phyloP scores from a whole-genome alignment of 1,284 basidiomycete genomes.

The Fistulinella staudtii region DNA sequence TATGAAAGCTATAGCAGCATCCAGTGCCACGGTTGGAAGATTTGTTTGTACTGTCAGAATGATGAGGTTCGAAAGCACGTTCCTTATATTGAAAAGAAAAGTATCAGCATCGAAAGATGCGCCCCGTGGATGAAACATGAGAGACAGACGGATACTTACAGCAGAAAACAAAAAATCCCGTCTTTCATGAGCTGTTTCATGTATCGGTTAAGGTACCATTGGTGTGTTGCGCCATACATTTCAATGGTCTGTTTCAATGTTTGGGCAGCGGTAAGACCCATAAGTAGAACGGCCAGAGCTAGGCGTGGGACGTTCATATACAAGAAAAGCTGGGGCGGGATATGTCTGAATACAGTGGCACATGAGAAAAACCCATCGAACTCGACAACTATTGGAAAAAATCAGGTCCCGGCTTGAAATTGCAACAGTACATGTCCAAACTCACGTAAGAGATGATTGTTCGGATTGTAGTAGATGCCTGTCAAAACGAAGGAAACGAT shows the following conservation, averaged over 20 bases:
- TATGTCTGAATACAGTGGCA: not conserved
- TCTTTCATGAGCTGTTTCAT: not conserved
- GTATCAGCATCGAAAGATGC: not conserved
- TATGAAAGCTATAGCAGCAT: no score
- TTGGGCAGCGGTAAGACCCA: not conserved
- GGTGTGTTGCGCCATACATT: not conserved
- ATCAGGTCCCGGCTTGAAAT: not conserved
- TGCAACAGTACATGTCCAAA: not conserved
- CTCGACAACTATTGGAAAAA: not conserved
- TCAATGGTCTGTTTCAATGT: not conserved
- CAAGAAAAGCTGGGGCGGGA: not conserved
- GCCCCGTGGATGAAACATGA: not conserved
- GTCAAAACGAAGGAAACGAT: not conserved
- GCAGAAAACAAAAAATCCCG: not conserved
- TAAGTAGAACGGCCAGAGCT: not conserved
- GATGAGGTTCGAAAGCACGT: not conserved
- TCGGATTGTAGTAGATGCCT: not conserved
- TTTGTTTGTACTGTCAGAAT: no score
- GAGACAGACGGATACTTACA: not conserved
- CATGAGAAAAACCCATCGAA: not conserved
- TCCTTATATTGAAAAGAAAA: not conserved
- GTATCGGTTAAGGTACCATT: not conserved
- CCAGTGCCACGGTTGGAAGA: no score
- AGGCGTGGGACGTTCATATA: not conserved
- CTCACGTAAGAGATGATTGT: not conserved